Evolutionary conservation across 2,329 filamentous ascomycete genomes (phyloP).

Genomic region (Tolypocladium paradoxum): DNA sequence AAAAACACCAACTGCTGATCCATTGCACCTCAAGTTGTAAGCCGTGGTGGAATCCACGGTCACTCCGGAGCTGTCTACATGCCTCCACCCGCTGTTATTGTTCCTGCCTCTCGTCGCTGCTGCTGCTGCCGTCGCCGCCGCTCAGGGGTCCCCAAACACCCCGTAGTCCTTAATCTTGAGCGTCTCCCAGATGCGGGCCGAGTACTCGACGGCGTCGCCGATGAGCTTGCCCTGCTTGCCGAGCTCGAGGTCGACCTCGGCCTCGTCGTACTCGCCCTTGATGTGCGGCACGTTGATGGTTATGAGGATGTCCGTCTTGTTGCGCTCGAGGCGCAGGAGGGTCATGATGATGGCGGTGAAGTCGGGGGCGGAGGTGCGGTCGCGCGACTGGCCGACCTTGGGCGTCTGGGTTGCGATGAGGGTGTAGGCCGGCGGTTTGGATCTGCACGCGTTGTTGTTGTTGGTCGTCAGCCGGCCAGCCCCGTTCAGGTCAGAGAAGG

Average conservation of each 20-base stretch:
- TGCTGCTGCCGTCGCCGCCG: background rate
- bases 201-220: constrained; percentile 57
- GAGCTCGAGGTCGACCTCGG: constrained; percentile 57
- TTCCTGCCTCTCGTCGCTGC: background rate
- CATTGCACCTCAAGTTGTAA: background rate
- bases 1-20: background rate
- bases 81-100: background rate
- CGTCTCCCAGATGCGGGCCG: constrained; percentile 55
- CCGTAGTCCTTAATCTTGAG: constrained; percentile 75
- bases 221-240: constrained; percentile 58
- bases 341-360: constrained; percentile 70
- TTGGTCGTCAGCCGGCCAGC: background rate
- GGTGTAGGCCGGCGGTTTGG: constrained; percentile 51
- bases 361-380: constrained; percentile 33
- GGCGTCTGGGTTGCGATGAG: constrained; percentile 56
- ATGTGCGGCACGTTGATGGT: constrained; percentile 84
- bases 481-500: constrained; percentile 11
- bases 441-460: constrained; percentile 8
- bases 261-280: constrained; percentile 60
- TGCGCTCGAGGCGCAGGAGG: constrained; percentile 62
- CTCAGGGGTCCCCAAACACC: constrained; percentile 44
- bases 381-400: constrained; percentile 21
- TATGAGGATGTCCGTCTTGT: constrained; percentile 72
- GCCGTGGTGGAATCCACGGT: background rate
- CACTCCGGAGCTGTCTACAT: background rate